Evolutionary conservation across 2,329 filamentous ascomycete genomes (phyloP).

Genomic region (Colletotrichum limetticola): DNA sequence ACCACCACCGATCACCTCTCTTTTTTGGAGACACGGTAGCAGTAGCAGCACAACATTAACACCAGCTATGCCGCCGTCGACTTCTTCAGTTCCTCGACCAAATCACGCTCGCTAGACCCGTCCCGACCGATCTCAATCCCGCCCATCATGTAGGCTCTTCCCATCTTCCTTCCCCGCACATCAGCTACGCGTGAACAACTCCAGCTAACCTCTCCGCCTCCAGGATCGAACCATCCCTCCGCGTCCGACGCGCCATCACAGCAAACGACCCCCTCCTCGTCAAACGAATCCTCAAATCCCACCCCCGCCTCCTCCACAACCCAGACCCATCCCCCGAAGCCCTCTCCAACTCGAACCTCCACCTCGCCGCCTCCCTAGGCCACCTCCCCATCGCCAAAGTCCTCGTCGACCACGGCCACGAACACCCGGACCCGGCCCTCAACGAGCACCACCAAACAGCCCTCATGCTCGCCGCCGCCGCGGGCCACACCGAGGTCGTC

Average conservation of each 20-base stretch:
- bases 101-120: not conserved
- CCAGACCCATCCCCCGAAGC: conserved; percentile 75
- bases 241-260: conserved; percentile 84
- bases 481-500: conserved; percentile 79
- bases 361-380: conserved; percentile 81
- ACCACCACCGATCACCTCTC: not conserved
- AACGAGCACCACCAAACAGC: conserved; percentile 86
- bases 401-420: conserved; percentile 80
- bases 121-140: not conserved
- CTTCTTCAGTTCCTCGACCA: not conserved
- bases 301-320: conserved; percentile 79
- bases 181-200: not conserved
- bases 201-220: not conserved
- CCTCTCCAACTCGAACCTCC: conserved; percentile 85
- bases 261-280: conserved; percentile 78
- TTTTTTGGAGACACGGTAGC: not conserved
- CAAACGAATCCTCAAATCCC: conserved; percentile 78
- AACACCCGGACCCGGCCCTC: conserved; percentile 76
- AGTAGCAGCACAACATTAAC: not conserved
- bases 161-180: not conserved
- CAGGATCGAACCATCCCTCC: conserved; percentile 82
- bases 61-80: not conserved
- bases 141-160: not conserved
- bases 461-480: conserved; percentile 79
- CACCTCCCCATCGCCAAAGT: conserved; percentile 74